Base-by-base conservation (phyloP, 1,139 yeast species). In the Hanseniaspora sp. region DNA sequence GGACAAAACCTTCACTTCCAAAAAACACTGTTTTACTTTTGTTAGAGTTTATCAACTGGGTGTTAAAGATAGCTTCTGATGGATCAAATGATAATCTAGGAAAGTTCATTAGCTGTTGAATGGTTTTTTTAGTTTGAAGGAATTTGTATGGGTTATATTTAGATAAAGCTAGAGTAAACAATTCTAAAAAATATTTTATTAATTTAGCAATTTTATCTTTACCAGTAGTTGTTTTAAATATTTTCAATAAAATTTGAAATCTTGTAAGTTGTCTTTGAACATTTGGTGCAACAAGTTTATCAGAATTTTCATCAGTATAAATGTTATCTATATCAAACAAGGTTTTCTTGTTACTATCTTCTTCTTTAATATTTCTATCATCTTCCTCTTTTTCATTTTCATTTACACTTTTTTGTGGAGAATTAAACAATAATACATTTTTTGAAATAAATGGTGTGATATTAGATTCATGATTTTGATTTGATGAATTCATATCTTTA, bases 191-290 rank as follows among this genome's bases (percentile, higher is more conserved):
- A 61, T 82, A 83, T 61, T 80, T 84, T 33, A 79, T 71, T 5
- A 79, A 71, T 61, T 83, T 83, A 38, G 86, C 84, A 59, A 81
- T 58, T 62, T 82, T 82, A 62, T 83, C 92, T 64, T 83, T 83
- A 38, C 90, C 90, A 2, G 78, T 74, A 31, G 82, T 66, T 56
- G 75, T 74, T 57, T 75, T 76, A 56, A 81, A 66, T 68, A 78
- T 69, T 40, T 71, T 69, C 69, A 80, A 74, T 56, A 80, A 69
- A 5, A 82, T 69, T 52, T 78, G 82, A 64, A 70, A 56, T 38
- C 59, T 62, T 44, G 56, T 56, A 9, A 60, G 56, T 40, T 41
- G 35, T 12, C 18, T 42, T 7, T 39, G 28, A 9, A 39, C 5
- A 39, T 17, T 18, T 17, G 35, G 5, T 23, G 23, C 4, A 23